Base-by-base conservation (phyloP, 2,329 filamentous ascomycete species). In the Hymenoscyphus scutula region DNA sequence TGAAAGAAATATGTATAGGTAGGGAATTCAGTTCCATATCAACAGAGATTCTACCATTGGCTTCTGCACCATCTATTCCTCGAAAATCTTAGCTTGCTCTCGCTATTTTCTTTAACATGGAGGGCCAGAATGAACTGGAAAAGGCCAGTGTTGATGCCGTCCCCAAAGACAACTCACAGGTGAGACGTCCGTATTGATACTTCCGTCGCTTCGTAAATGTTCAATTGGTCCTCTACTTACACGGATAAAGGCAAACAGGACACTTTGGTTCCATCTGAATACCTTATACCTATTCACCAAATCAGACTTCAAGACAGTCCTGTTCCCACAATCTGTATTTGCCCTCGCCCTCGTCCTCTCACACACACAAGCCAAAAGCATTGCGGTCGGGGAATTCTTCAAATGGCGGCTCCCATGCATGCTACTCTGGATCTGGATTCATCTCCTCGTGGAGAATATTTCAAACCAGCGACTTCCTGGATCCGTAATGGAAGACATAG, bases 401-500 rank as follows among this genome's bases (percentile, higher is more conserved):
- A 54, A 54, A 54, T 54, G 53, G 53, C 54, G 54, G 13, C 19
- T 56, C 15, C 54, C 54, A 32, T 32, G 5, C 27, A 56, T 56
- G 27, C 30, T 56, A 4, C 8, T 56, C 25, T 56, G 54, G 54
- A 37, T 56, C 29, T 56, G 27, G 54, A 34, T 32, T 37, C 27
- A 56, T 32, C 54, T 56, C 7, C 19, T 56, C 15, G 27, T 37
- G 11, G 27, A 34, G 27, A 37, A 56, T 29, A 34, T 56, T 29
- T 13, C 27, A 13, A 56, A 56, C 54, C 54, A 56, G 19, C 30
- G 54, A 34, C 54, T 32, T 13, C 54, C 54, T 30, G 54, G 30
- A 32, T 34, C 27, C 15, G 30, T 56, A 15, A 10, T 62, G 8
- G 72, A 74, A 60, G 72, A 74, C 55, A 11, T 29, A 17, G 15